These are phyloP conservation scores for Candida loeiensis DNA, from an alignment of 805 yeast genomes.

Conservation along the genomic window DNA sequence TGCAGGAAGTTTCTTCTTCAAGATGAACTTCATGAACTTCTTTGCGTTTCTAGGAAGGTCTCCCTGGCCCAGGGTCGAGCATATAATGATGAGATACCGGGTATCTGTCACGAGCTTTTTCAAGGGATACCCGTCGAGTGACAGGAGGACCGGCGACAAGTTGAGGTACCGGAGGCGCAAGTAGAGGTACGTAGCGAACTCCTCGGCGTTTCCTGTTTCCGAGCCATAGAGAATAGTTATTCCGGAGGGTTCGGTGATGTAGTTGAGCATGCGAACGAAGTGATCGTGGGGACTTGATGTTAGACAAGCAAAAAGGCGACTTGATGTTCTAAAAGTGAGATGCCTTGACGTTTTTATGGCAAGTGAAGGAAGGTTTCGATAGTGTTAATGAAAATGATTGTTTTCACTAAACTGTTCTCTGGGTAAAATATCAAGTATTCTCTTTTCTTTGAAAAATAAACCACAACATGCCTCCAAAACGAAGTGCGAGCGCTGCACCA, in stretches of 20 bases:
- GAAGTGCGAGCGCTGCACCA: constrained; percentile 2
- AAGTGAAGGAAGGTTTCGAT: no score
- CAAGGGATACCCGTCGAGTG: constrained; percentile 61
- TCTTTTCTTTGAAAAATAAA: neutral
- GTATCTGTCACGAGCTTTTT: constrained; percentile 49
- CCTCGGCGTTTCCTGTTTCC: constrained; percentile 90
- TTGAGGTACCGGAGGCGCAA: constrained; percentile 52
- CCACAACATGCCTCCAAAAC: constrained; percentile 5
- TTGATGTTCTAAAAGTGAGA: no score
- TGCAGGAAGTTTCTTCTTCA: constrained; percentile 58
- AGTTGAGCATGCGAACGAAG: neutral
- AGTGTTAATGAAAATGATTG: no score
- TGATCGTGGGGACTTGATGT: neutral
- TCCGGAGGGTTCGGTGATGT: constrained; percentile 7
- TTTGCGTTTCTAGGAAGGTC: constrained; percentile 77
- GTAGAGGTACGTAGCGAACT: constrained; percentile 66
- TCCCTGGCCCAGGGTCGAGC: constrained; percentile 96
- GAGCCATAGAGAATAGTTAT: constrained; percentile 79
- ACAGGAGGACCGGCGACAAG: constrained; percentile 44
- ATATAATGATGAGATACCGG: constrained; percentile 50
- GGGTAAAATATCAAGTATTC: neutral
- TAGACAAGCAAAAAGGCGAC: neutral
- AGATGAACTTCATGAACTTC: constrained; percentile 70
- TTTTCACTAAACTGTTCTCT: no score
- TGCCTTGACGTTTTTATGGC: no score